These are phyloP conservation scores for Clohesyomyces aquaticus DNA, from an alignment of 495 filamentous ascomycete species.

Conservation along the genomic window DNA sequence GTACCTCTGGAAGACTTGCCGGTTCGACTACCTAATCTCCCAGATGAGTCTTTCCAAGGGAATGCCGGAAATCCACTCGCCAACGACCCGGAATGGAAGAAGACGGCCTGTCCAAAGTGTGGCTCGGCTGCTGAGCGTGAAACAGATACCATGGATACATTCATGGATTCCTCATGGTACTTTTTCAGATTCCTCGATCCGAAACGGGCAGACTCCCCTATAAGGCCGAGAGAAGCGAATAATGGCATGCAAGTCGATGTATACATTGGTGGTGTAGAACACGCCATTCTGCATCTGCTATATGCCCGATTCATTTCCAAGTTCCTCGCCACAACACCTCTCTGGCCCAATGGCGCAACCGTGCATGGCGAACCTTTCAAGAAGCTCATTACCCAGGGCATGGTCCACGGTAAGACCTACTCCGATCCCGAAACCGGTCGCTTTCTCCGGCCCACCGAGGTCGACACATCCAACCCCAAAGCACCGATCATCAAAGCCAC, in stretches of 20 bases:
- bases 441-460: constrained; percentile 77
- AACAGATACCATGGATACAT: constrained; percentile 95
- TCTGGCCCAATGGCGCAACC: constrained; percentile 52
- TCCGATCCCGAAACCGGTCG: constrained; percentile 72
- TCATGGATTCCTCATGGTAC: constrained; percentile 94
- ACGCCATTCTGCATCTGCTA: constrained; percentile 88
- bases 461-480: constrained; percentile 61
- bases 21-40: constrained; percentile 71
- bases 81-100: constrained; percentile 70
- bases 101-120: constrained; percentile 77
- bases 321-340: constrained; percentile 65
- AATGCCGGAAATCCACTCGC: constrained; percentile 79
- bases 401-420: constrained; percentile 89
- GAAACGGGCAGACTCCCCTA: constrained; percentile 70
- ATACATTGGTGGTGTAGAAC: constrained; percentile 87
- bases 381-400: constrained; percentile 80
- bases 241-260: constrained; percentile 71
- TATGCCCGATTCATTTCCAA: constrained; percentile 92
- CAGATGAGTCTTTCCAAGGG: constrained; percentile 67
- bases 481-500: constrained; percentile 64
- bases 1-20: constrained; percentile 78
- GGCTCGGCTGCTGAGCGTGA: constrained; percentile 71
- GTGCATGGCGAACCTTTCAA: constrained; percentile 72
- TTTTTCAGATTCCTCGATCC: constrained; percentile 68
- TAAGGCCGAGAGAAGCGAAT: constrained; percentile 61